These are phyloP conservation scores for Nymphaea colorata DNA, from an alignment of 164 flowering plant species.

Conservation along the genomic window DNA sequence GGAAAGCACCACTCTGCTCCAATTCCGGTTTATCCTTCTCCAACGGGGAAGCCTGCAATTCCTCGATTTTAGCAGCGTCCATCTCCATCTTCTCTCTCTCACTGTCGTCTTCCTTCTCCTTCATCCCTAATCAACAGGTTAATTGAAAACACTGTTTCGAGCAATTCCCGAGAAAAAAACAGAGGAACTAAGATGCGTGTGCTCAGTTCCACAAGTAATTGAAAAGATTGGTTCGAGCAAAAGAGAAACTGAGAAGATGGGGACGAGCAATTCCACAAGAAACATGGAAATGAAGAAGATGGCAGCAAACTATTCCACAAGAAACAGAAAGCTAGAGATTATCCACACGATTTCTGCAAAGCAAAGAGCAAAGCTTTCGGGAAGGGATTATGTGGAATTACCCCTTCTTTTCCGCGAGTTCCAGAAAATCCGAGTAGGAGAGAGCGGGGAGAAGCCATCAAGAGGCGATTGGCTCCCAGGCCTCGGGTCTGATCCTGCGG, in stretches of 20 bases:
- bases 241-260: not conserved
- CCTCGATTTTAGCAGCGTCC: constrained; percentile 26
- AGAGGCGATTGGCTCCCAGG: constrained; percentile 4
- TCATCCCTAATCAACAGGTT: constrained; percentile 27
- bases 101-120: constrained; percentile 12
- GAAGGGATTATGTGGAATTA: not conserved
- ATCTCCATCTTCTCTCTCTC: constrained; percentile 18
- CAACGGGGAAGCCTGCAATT: constrained; percentile 1
- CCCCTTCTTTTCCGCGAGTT: constrained; percentile 64
- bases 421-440: constrained; percentile 44
- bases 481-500: not conserved
- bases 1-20: constrained; percentile 21
- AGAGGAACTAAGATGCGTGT: not conserved
- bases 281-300: not conserved
- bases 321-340: not conserved
- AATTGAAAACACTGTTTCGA: constrained; percentile 2
- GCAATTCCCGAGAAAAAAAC: not conserved
- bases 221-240: not conserved
- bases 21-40: constrained; percentile 14
- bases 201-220: not conserved
- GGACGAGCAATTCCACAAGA: not conserved
- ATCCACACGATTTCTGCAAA: not conserved
- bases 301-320: not conserved
- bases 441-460: constrained; percentile 37
- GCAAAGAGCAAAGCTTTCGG: not conserved